Evolutionary conservation across 2,329 filamentous ascomycete species (phyloP), one percentile per base, ranked within the genome.

Genomic region (Pleoardoris graminearum): DNA sequence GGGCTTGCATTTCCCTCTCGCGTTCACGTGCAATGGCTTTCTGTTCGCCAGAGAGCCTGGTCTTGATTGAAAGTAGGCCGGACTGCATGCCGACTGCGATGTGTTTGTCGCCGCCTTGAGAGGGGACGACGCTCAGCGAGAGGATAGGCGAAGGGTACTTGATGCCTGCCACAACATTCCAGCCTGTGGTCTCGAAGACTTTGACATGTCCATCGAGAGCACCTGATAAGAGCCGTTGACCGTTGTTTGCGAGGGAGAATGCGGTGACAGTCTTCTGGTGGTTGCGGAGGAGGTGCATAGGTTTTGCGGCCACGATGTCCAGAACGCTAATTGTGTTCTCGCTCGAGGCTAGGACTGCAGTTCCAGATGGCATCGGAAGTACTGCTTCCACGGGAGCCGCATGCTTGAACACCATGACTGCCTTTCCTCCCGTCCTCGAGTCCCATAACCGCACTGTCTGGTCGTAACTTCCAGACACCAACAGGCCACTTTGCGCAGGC

Each of bases 241-340:
- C 90, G 61, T 89, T 85, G 38, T 90, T 92, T 7, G 91, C 92
- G 29, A 95, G 79, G 46, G 88, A 87, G 49, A 99, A 81, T 7
- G 89, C 87, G 0, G 94, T 97, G 54, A 99, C 92, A 0, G 94
- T 96, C 84, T 97, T 99, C 71, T 99, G 94, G 75, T 99, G 94
- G 71, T 95, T 97, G 63, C 87, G 87, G 58, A 99, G 87, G 68
- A 96, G 80, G 63, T 91, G 88, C 52, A 96, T 79, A 4, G 93
- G 91, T 68, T 90, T 91, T 22, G 90, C 94, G 44, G 92, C 93
- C 14, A 97, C 88, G 38, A 99, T 83, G 72, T 99, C 94, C 56
- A 99, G 82, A 10, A 99, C 91, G 5, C 89, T 91, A 66, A 99
- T 90, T 57, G 89, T 85, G 68, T 90, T 95, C 52, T 90, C 92